A percentile compares a stretch with the other conserved stretches of the same genome.
phyloP scores from a whole-genome alignment of 1,139 yeast species.

The Debaryomyces robertsiae region DNA sequence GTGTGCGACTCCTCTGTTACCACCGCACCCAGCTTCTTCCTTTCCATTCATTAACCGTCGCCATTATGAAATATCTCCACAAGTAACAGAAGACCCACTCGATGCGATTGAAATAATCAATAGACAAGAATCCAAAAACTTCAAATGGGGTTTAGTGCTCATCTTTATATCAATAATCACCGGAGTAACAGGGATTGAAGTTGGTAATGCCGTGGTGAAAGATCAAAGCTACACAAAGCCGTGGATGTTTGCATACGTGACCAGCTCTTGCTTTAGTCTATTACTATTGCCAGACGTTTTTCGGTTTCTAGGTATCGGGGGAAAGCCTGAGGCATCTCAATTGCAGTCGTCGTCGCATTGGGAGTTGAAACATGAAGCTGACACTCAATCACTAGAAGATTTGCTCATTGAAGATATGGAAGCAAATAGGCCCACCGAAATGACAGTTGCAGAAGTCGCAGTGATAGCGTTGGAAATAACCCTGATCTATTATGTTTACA shows the following conservation, averaged over 20 bases:
- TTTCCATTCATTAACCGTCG: neutral
- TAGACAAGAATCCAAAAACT: constrained; percentile 45
- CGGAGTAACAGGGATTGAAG: constrained; percentile 53
- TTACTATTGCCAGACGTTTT: constrained; percentile 45
- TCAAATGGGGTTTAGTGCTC: constrained; percentile 44
- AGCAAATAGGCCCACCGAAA: constrained; percentile 14
- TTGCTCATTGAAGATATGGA: constrained; percentile 1
- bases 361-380: neutral
- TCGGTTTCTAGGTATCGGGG: neutral
- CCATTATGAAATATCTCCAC: constrained; percentile 8
- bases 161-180: constrained; percentile 44
- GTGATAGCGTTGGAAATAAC: constrained; percentile 43
- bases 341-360: neutral
- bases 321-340: neutral
- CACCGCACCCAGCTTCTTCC: too few relatives aligned
- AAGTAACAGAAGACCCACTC: constrained; percentile 27
- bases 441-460: constrained; percentile 35
- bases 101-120: constrained; percentile 50
- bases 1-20: too few relatives aligned
- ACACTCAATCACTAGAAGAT: constrained; percentile 1
- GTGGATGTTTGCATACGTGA: constrained; percentile 45
- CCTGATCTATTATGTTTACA: constrained; percentile 45
- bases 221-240: constrained; percentile 53
- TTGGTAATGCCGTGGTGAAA: constrained; percentile 51
- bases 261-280: constrained; percentile 48